Evolutionary conservation across 371 early-diverging fungal genomes (phyloP).

Genomic region (Mucor piriformis): DNA sequence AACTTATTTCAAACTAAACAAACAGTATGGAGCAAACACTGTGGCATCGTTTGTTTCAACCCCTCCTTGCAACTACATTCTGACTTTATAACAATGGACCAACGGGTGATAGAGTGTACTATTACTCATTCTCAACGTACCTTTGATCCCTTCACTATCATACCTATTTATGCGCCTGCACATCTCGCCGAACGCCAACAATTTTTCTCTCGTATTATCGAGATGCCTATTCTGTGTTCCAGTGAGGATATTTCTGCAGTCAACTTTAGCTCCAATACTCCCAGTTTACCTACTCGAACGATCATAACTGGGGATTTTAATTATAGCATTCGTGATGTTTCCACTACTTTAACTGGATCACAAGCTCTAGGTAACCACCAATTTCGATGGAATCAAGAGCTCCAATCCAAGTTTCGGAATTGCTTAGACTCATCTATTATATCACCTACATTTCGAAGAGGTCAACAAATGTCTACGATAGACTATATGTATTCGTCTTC

Average conservation of each 20-base stretch:
- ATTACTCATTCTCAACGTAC: background rate
- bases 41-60: slow-evolving; percentile 7
- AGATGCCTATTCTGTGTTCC: background rate
- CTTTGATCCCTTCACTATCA: background rate
- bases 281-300: background rate
- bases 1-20: background rate
- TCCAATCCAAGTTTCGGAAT: too few species aligned
- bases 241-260: background rate
- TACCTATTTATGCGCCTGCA: slow-evolving; percentile 5
- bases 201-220: background rate
- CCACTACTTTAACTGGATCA: background rate
- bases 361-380: too few species aligned
- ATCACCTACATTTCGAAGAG: background rate
- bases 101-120: background rate
- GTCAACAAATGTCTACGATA: background rate
- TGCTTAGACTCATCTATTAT: background rate
- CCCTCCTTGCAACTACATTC: background rate
- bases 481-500: slow-evolving; percentile 1
- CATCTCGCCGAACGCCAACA: background rate
- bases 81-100: background rate
- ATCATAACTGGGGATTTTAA: too few species aligned
- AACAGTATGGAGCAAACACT: slow-evolving; percentile 4
- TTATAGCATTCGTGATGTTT: background rate
- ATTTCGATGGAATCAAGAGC: too few species aligned
- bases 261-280: background rate